Percentiles rank a stretch among this genome's conserved stretches.
These are phyloP conservation scores for Tephrocybe rancida DNA, from an alignment of 768 basidiomycete genomes.

Conservation along the genomic window DNA sequence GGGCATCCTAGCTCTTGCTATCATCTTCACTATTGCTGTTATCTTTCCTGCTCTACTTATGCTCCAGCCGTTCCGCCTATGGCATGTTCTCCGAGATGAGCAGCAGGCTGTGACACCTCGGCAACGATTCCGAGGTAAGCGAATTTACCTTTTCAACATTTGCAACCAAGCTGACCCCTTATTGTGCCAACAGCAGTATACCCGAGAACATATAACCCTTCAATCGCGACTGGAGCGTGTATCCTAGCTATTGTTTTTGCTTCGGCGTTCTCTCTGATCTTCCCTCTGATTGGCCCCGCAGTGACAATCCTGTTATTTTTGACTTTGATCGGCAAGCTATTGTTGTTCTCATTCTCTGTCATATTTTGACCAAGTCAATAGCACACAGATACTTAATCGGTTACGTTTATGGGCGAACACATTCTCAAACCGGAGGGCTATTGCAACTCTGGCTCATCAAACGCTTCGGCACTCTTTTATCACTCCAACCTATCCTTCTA, in stretches of 20 bases:
- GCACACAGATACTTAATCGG: slow-evolving; percentile 83
- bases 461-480: slow-evolving; percentile 69
- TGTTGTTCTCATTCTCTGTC: neutral
- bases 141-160: neutral
- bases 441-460: slow-evolving; percentile 77
- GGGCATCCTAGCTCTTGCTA: slow-evolving; percentile 56
- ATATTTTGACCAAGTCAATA: slow-evolving; percentile 24
- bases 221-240: slow-evolving; percentile 67
- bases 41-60: slow-evolving; percentile 71
- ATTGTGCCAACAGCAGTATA: slow-evolving; percentile 52
- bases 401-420: slow-evolving; percentile 74
- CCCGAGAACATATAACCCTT: slow-evolving; percentile 70
- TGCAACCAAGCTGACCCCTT: slow-evolving; percentile 8
- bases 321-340: slow-evolving; percentile 60
- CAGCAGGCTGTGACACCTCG: slow-evolving; percentile 71
- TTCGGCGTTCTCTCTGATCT: slow-evolving; percentile 72
- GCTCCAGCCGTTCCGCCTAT: slow-evolving; percentile 70
- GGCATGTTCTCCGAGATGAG: slow-evolving; percentile 57
- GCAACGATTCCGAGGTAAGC: slow-evolving; percentile 75
- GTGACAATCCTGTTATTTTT: slow-evolving; percentile 66
- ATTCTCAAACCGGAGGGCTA: slow-evolving; percentile 75
- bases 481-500: slow-evolving; percentile 73
- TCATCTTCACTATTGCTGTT: slow-evolving; percentile 67
- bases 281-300: slow-evolving; percentile 76
- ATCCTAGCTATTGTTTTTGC: slow-evolving; percentile 72